Conservation (phyloP, 441 rosid species). For the Gossypium schwendimanii region DNA sequence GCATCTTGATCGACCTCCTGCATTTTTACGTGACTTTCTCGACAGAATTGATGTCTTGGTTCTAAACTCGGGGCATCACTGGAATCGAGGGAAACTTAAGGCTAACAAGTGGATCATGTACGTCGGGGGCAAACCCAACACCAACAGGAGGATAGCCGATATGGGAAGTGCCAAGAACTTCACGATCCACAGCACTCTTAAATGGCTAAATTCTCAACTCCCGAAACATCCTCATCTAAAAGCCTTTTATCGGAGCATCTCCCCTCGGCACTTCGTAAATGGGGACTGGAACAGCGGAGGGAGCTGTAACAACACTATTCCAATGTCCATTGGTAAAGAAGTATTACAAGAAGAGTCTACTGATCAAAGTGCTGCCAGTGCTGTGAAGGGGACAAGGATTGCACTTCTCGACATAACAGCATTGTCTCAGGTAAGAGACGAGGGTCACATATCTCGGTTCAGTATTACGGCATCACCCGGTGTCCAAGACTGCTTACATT, state of each 20-base stretch:
- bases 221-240: conserved; percentile 46
- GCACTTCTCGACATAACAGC: conserved; percentile 75
- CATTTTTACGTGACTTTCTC: conserved; percentile 53
- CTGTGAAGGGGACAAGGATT: conserved; percentile 68
- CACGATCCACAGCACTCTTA: conserved; percentile 70
- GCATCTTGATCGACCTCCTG: conserved; percentile 95
- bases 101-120: conserved; percentile 82
- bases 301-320: conserved; percentile 75
- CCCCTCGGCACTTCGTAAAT: conserved; percentile 80
- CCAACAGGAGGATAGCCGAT: conserved; percentile 49
- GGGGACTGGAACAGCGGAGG: conserved; percentile 99
- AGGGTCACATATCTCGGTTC: conserved; percentile 83
- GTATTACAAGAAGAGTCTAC: conserved; percentile 64
- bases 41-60: conserved; percentile 56
- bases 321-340: conserved; percentile 79
- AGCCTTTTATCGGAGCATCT: conserved; percentile 81
- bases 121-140: conserved; percentile 54
- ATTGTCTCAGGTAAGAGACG: conserved; percentile 71
- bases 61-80: conserved; percentile 88
- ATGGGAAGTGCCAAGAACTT: conserved; percentile 76
- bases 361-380: conserved; percentile 51
- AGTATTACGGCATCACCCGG: conserved; percentile 57
- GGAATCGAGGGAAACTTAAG: conserved; percentile 81
- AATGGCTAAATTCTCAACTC: conserved; percentile 71
- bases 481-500: conserved; percentile 78